Percentiles rank a stretch among this genome's conserved stretches.
Evolutionary conservation across 805 yeast genomes (phyloP).

Genomic region (Hanseniaspora lindneri): DNA sequence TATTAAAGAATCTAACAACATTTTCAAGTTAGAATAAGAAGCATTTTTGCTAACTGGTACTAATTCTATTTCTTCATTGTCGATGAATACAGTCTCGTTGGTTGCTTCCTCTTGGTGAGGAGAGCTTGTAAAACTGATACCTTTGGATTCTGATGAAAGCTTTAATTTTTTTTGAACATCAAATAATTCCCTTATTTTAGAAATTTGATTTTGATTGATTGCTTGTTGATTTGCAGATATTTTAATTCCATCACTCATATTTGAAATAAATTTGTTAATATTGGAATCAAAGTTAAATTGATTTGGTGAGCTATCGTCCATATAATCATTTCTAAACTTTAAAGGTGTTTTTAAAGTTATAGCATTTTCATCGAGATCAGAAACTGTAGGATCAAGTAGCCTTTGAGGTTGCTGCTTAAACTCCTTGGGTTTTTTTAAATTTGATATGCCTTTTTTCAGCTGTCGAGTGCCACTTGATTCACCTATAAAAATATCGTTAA

Average conservation of each 20-base stretch:
- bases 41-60: not conserved
- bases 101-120: not conserved
- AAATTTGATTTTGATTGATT: not conserved
- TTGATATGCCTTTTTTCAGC: not conserved
- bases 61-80: not conserved
- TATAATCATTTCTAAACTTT: conserved; percentile 7
- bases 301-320: conserved; percentile 17
- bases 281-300: conserved; percentile 14
- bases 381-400: not conserved
- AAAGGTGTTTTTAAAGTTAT: conserved; percentile 2
- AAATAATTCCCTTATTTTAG: not conserved
- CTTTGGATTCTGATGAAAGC: not conserved
- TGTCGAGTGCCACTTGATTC: too few species aligned
- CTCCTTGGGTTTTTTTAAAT: too few species aligned
- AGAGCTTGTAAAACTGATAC: not conserved
- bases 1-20: not conserved
- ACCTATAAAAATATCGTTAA: not conserved
- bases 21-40: not conserved
- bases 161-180: not conserved
- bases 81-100: not conserved
- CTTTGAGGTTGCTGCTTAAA: too few species aligned
- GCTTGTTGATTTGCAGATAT: not conserved
- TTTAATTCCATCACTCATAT: not conserved
- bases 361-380: not conserved
- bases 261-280: not conserved